These are phyloP conservation scores for Musa schizocarpa DNA, from an alignment of 176 grass and related monocot genomes.

Conservation along the genomic window DNA sequence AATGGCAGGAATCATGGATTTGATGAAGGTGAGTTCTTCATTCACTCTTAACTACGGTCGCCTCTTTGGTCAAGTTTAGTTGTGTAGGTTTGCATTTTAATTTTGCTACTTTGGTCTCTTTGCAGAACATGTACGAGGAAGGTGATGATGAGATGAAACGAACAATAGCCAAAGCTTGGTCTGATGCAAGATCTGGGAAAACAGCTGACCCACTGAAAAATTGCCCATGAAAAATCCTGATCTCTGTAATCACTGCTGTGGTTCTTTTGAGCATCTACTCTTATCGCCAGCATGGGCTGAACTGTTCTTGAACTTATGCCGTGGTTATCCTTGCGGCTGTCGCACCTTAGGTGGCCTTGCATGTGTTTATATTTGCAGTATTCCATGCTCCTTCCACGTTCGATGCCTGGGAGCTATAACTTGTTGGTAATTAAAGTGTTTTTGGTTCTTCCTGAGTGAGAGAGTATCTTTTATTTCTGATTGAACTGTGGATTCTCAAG, in stretches of 20 bases:
- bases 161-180: conserved; percentile 67
- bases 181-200: conserved; percentile 70
- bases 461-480: too few relatives aligned
- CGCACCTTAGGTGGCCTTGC: neutral
- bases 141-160: conserved; percentile 82
- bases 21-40: conserved; percentile 61
- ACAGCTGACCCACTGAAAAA: conserved; percentile 37
- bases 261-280: neutral
- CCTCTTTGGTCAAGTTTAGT: neutral
- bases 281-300: neutral
- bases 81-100: neutral
- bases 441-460: too few relatives aligned
- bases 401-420: neutral
- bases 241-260: neutral
- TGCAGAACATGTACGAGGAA: conserved; percentile 72
- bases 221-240: conserved; percentile 28
- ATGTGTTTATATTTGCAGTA: neutral
- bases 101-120: conserved; percentile 8
- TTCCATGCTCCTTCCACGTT: neutral
- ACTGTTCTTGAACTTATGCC: neutral
- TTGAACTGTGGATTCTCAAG: too few relatives aligned
- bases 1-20: conserved; percentile 91
- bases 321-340: neutral
- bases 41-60: too few relatives aligned
- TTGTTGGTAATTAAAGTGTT: neutral